A percentile compares a stretch with the other conserved stretches of the same genome.
Conservation (phyloP, 2,329 filamentous ascomycete genomes). For the Diaporthe humulicola region DNA sequence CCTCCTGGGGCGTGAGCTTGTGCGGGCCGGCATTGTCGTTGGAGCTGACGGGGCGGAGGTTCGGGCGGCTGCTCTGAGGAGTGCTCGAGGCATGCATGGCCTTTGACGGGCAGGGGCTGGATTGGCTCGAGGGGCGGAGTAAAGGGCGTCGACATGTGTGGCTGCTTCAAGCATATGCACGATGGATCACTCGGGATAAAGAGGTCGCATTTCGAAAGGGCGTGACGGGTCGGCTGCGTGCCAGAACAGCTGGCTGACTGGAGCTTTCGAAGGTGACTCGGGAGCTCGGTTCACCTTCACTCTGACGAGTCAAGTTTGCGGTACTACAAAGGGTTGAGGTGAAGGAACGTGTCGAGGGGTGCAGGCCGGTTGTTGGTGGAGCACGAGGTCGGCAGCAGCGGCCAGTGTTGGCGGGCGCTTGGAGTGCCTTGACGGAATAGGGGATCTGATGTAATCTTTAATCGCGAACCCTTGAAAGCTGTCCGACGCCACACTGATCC, state of each 20-base stretch:
- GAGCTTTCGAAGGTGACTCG: neutral
- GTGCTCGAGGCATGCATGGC: constrained; percentile 35
- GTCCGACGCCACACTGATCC: constrained; percentile 25
- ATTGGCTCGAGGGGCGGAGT: neutral
- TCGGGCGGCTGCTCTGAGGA: constrained; percentile 18
- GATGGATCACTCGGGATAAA: neutral
- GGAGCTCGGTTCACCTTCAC: neutral
- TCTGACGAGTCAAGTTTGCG: neutral
- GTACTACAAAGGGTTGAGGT: neutral
- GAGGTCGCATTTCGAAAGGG: constrained; percentile 5
- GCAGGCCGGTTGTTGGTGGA: neutral
- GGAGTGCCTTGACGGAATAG: constrained; percentile 7
- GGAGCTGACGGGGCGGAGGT: constrained; percentile 7
- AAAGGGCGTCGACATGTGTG: neutral
- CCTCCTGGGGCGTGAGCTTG: constrained; percentile 43
- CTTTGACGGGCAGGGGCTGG: constrained; percentile 10
- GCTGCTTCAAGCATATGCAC: constrained; percentile 21
- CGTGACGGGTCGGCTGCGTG: neutral
- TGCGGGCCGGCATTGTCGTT: constrained; percentile 25
- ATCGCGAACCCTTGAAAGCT: constrained; percentile 19
- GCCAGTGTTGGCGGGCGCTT: neutral
- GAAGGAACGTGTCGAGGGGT: neutral
- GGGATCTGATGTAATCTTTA: constrained; percentile 31
- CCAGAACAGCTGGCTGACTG: constrained; percentile 8
- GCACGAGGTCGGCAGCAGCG: constrained; percentile 12